Evolutionary conservation across 139 green algal species (phyloP).

Genomic region (Chlorella sp.): DNA sequence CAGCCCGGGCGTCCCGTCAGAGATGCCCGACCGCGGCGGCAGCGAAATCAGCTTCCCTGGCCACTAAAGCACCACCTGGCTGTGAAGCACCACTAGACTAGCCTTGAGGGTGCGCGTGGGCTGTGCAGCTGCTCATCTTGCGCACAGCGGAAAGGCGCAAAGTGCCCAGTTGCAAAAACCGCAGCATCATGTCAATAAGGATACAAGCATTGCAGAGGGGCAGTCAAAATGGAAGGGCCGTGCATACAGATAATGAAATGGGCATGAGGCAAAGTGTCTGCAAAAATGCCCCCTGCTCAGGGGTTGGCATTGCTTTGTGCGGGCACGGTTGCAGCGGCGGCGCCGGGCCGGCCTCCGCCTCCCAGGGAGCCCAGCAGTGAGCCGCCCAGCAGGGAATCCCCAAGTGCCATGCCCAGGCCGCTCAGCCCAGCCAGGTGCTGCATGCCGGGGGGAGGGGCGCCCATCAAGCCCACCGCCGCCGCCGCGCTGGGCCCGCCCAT

Average conservation of each 20-base stretch:
- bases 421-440: background rate
- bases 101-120: background rate
- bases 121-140: background rate
- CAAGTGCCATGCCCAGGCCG: background rate
- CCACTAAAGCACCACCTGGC: background rate
- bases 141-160: too few species aligned
- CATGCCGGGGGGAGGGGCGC: background rate
- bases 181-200: too few species aligned
- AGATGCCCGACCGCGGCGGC: slow-evolving; percentile 15
- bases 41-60: slow-evolving; percentile 26
- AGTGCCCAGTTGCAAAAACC: background rate
- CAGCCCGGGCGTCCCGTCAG: background rate
- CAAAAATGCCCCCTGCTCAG: background rate
- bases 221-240: too few species aligned
- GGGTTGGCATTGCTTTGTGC: background rate
- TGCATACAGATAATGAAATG: background rate
- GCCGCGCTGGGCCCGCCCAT: background rate
- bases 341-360: background rate
- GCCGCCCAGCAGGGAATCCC: background rate
- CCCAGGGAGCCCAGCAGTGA: slow-evolving; percentile 11
- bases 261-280: background rate
- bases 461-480: background rate
- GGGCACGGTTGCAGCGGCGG: too few species aligned
- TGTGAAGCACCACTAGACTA: too few species aligned
- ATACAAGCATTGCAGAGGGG: too few species aligned